These are phyloP conservation scores for Suillus hirtellus DNA, from an alignment of 768 basidiomycete species.

Conservation along the genomic window DNA sequence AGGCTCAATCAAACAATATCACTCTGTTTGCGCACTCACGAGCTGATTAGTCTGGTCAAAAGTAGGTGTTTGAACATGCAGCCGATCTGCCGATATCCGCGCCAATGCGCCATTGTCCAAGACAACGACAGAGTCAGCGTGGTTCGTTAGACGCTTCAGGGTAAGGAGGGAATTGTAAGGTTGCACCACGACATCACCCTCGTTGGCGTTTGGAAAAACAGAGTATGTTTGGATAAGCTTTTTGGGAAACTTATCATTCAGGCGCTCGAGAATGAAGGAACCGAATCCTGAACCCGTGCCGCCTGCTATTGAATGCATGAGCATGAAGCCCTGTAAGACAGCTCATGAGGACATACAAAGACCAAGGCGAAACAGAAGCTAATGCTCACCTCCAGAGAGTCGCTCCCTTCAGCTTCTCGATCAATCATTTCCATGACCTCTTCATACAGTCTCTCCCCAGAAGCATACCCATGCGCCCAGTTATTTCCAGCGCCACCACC, in stretches of 20 bases:
- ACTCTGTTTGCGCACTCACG: constrained; percentile 41
- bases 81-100: constrained; percentile 88
- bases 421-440: constrained; percentile 99
- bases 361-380: neutral
- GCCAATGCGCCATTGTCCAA: constrained; percentile 94
- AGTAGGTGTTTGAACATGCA: constrained; percentile 84
- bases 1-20: neutral
- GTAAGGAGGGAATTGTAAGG: constrained; percentile 96
- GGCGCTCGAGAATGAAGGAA: constrained; percentile 93
- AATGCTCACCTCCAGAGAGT: constrained; percentile 82
- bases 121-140: constrained; percentile 96
- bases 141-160: constrained; percentile 90
- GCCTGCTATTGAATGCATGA: constrained; percentile 98
- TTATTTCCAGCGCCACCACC: constrained; percentile 99
- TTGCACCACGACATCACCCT: constrained; percentile 96
- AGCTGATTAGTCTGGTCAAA: constrained; percentile 94
- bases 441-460: constrained; percentile 90
- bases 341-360: constrained; percentile 2
- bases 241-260: constrained; percentile 98
- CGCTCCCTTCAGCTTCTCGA: constrained; percentile 95
- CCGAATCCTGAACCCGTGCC: constrained; percentile 98
- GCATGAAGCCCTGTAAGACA: constrained; percentile 87
- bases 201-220: constrained; percentile 92
- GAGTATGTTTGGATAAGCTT: constrained; percentile 99
- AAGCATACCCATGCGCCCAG: constrained; percentile 93